A percentile compares a stretch with the other conserved stretches of the same genome.
Conservation (phyloP, 2,329 filamentous ascomycete species). For the Canariomyces notabilis region DNA sequence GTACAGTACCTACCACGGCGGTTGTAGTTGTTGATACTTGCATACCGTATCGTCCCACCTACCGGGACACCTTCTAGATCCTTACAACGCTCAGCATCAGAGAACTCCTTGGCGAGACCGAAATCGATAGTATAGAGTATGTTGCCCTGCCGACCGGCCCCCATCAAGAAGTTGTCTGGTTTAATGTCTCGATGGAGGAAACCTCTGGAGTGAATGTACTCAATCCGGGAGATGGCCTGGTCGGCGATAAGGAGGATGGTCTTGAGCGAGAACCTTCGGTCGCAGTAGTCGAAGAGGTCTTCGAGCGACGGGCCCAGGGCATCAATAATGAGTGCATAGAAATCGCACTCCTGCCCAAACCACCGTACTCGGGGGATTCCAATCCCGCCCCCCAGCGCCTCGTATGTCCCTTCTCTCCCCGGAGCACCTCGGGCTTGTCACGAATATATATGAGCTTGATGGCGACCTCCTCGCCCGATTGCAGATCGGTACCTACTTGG, state of each 20-base stretch:
- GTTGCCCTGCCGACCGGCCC: constrained; percentile 95
- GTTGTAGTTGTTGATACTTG: constrained; percentile 95
- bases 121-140: constrained; percentile 94
- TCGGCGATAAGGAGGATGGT: constrained; percentile 92
- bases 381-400: background rate
- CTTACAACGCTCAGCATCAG: constrained; percentile 88
- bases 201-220: constrained; percentile 98
- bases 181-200: constrained; percentile 99
- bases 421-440: background rate
- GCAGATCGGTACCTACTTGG: background rate
- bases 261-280: constrained; percentile 97
- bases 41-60: constrained; percentile 94
- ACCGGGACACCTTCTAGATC: constrained; percentile 61
- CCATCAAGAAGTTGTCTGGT: constrained; percentile 98
- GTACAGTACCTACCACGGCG: constrained; percentile 68
- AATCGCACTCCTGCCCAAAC: constrained; percentile 56
- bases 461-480: constrained; percentile 1
- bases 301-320: constrained; percentile 90
- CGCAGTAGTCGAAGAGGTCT: constrained; percentile 98
- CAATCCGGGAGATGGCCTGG: constrained; percentile 95
- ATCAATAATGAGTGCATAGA: constrained; percentile 98
- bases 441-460: background rate
- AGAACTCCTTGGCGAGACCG: constrained; percentile 97
- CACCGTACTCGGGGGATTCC: constrained; percentile 2
- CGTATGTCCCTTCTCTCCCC: constrained; percentile 6